Evolutionary conservation across 2,329 filamentous ascomycete species (phyloP).

Genomic region (Fusarium udum): DNA sequence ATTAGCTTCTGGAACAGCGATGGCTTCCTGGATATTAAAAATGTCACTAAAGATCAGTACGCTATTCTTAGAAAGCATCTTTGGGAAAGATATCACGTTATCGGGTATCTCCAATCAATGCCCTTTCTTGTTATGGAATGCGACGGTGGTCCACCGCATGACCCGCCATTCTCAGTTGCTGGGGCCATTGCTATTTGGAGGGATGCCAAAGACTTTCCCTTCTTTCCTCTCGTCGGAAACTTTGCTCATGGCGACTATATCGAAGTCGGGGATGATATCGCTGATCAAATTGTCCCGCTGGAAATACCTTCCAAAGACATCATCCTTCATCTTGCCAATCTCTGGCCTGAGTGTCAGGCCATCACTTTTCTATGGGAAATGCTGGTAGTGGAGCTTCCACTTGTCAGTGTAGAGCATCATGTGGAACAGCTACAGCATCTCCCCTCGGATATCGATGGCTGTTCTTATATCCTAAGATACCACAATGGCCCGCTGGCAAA

Average conservation of each 20-base stretch:
- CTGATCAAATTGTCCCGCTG: background rate
- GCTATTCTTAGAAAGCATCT: background rate
- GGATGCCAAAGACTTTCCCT: background rate
- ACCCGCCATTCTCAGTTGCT: background rate
- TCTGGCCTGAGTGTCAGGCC: background rate
- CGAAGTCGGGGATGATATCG: background rate
- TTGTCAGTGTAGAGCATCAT: rapidly evolving
- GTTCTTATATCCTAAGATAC: too few relatives aligned
- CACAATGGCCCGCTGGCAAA: background rate
- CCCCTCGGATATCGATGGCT: rapidly evolving
- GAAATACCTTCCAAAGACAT: background rate
- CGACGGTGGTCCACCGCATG: rapidly evolving
- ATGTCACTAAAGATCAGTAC: too few relatives aligned
- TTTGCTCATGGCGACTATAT: rapidly evolving
- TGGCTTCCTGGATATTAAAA: background rate
- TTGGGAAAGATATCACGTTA: background rate
- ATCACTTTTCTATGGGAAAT: background rate
- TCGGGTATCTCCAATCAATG: background rate
- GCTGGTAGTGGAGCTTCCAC: background rate
- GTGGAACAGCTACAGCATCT: background rate
- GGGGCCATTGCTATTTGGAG: background rate
- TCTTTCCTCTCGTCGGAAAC: rapidly evolving
- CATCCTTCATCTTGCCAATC: background rate
- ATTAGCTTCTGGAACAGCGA: background rate
- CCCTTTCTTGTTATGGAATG: background rate